Base-by-base conservation (phyloP, 208 protist genomes). In the Porcisia hertigi region DNA sequence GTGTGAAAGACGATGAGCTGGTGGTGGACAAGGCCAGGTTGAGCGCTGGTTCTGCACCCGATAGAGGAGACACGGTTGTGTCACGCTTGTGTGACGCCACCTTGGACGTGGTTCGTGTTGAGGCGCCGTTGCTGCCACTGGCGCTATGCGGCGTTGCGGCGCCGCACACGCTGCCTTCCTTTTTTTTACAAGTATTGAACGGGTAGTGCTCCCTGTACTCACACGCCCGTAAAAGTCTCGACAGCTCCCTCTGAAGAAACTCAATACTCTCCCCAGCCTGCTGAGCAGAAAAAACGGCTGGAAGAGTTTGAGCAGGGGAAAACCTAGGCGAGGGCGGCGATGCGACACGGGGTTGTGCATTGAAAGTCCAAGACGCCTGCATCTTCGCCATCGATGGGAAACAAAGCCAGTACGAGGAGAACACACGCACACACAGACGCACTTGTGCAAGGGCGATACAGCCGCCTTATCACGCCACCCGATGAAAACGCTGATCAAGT, bases 121-220 rank as follows among this genome's bases (percentile, higher is more conserved):
- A 54, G 52, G 49, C 49, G 39, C 53, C 9, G 49, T 14, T 58
- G 49, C 36, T 72, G 47, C 66, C 30, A 36, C 66, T 49, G 66
- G 2, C 45, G 23, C 49, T 71, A 45, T 34, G 41, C 30, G 66
- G 2, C 25, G 49, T 41, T 36, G 66, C 30, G n/a, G 14, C n/a
- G 1, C 45, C 49, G 66, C 5, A 30, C 7, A 12, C 39, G 34
- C 53, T 60, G 20, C 23, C 49, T 14, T 62, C 69, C 12, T 20
- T 25, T 34, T 25, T n/a, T 25, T 58, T 58, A 6, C 0, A 43
- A 12, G 63, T 52, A 39, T 76, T n/a, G 65, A 73, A 82, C 1
- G 82, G 82, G 52, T 83, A 73, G 18, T 82, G 75, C 57, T 85
- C 67, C 60, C 88, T 83, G 77, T 84, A 92, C 43, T 80, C 64